Conservation (phyloP, 2,329 filamentous ascomycete genomes). For the Fusarium annulatum region DNA sequence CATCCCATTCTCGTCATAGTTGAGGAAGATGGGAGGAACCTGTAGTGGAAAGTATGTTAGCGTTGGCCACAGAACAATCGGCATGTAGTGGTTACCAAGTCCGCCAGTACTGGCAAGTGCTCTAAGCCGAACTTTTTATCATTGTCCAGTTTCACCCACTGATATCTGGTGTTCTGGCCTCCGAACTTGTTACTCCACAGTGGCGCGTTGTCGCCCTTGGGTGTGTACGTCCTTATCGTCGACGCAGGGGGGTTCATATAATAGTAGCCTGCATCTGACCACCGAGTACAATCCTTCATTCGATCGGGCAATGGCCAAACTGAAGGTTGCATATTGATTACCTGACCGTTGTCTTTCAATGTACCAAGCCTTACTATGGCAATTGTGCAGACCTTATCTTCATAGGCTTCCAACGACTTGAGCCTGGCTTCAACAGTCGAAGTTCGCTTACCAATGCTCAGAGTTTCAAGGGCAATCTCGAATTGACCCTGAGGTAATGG, state of each 20-base stretch:
- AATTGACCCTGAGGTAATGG: background rate
- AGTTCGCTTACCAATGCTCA: background rate
- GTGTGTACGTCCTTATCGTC: background rate
- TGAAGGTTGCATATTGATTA: background rate
- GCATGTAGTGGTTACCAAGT: background rate
- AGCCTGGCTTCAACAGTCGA: background rate
- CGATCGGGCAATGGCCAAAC: background rate
- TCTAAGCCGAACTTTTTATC: background rate
- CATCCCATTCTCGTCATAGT: background rate
- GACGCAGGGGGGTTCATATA: background rate
- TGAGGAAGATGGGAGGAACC: background rate
- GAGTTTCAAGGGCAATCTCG: background rate
- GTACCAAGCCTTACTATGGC: background rate
- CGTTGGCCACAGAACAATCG: rapidly evolving
- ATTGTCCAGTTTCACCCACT: background rate
- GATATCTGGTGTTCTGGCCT: background rate
- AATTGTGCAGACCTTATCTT: background rate
- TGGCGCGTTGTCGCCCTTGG: background rate
- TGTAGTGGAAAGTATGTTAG: background rate
- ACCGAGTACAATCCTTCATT: background rate
- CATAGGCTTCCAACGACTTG: background rate
- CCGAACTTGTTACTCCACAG: background rate
- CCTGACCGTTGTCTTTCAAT: background rate
- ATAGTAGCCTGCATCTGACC: background rate
- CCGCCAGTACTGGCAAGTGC: background rate